Evolutionary conservation across 1,139 yeast species (phyloP).

Genomic region (Yamadazyma siamensis): DNA sequence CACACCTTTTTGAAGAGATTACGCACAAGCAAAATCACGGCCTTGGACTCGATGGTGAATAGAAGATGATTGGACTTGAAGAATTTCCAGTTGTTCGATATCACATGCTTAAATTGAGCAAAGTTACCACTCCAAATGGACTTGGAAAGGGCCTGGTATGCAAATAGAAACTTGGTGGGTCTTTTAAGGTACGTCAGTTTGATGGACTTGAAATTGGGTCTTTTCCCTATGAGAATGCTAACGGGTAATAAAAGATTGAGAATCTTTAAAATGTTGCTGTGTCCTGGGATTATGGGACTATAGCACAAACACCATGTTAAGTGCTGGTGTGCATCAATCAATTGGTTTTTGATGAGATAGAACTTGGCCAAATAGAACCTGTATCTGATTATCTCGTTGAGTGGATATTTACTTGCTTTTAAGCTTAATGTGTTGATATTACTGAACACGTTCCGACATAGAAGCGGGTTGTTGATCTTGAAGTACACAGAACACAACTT

Average conservation of each 20-base stretch:
- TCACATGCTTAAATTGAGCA: constrained; percentile 23
- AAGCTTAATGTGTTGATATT: constrained; percentile 64
- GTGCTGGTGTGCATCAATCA: constrained; percentile 54
- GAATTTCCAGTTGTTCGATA: constrained; percentile 30
- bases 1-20: constrained; percentile 41
- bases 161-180: constrained; percentile 25
- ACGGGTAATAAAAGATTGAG: constrained; percentile 56
- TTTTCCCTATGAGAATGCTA: constrained; percentile 51
- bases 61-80: constrained; percentile 36
- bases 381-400: constrained; percentile 52
- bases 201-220: constrained; percentile 35
- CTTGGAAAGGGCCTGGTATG: constrained; percentile 34
- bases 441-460: constrained; percentile 73
- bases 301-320: constrained; percentile 58
- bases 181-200: constrained; percentile 14
- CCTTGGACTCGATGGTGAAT: constrained; percentile 23
- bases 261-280: constrained; percentile 33
- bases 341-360: constrained; percentile 58
- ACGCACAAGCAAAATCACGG: constrained; percentile 42
- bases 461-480: constrained; percentile 56
- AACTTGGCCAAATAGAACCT: constrained; percentile 67
- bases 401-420: constrained; percentile 23
- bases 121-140: constrained; percentile 42
- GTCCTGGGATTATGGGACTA: constrained; percentile 29
- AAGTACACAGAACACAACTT: constrained; percentile 63